Evolutionary conservation across 768 basidiomycete species (phyloP).

Genomic region (Boletus rubescentipes): DNA sequence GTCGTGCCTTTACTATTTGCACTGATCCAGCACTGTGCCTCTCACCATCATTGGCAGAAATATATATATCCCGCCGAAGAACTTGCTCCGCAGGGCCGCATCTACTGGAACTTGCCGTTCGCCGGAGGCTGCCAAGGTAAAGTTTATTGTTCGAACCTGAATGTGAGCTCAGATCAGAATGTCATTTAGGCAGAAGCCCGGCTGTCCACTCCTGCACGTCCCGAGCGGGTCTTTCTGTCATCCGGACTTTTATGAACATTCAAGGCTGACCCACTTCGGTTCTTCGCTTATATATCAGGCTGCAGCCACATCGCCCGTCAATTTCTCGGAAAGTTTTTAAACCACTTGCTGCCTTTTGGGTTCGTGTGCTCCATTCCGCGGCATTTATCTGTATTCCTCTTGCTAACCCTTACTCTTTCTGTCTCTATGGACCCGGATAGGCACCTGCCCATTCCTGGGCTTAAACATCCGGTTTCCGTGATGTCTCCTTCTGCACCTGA

Average conservation of each 20-base stretch:
- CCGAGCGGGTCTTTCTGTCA: slow-evolving; percentile 29
- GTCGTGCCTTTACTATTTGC: slow-evolving; percentile 22
- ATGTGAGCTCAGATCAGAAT: slow-evolving; percentile 24
- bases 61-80: slow-evolving; percentile 14
- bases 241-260: slow-evolving; percentile 30
- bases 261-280: slow-evolving; percentile 27
- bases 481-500: slow-evolving; percentile 28
- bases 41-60: slow-evolving; percentile 2
- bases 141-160: slow-evolving; percentile 30
- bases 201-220: slow-evolving; percentile 21
- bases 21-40: slow-evolving; percentile 6
- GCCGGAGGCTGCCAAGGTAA: slow-evolving; percentile 29
- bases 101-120: slow-evolving; percentile 29
- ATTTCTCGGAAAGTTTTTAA: slow-evolving; percentile 24
- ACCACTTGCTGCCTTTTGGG: slow-evolving; percentile 19
- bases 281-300: slow-evolving; percentile 30
- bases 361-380: slow-evolving; percentile 25
- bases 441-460: slow-evolving; percentile 35
- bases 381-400: slow-evolving; percentile 16
- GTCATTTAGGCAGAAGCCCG: slow-evolving; percentile 25
- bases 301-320: slow-evolving; percentile 27
- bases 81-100: slow-evolving; percentile 26
- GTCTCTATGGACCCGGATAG: slow-evolving; percentile 38
- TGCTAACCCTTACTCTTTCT: slow-evolving; percentile 17
- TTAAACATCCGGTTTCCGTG: slow-evolving; percentile 29